Conservation (phyloP, 371 early-diverging fungal species). For the Mortierella sp. region DNA sequence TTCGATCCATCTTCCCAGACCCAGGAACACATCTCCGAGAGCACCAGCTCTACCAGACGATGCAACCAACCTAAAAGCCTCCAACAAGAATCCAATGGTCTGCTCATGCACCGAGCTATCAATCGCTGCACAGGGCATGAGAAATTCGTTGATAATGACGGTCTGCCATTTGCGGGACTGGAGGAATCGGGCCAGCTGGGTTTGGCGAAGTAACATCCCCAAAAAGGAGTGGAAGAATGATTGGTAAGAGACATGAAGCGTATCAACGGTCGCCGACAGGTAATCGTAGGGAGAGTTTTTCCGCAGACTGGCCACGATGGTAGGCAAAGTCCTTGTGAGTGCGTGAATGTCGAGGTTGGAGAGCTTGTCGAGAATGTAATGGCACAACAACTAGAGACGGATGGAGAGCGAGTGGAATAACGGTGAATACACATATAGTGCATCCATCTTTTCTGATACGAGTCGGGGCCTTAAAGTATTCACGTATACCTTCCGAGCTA, state of each 20-base stretch:
- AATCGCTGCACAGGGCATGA: constrained; percentile 59
- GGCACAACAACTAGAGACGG: constrained; percentile 51
- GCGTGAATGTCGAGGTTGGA: constrained; percentile 58
- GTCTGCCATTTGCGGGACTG: constrained; percentile 57
- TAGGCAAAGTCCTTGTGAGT: constrained; percentile 57
- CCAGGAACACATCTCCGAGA: constrained; percentile 33
- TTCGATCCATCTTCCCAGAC: constrained; percentile 43
- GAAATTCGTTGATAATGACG: constrained; percentile 59
- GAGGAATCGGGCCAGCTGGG: constrained; percentile 58
- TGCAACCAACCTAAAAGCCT: constrained; percentile 45
- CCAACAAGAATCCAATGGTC: constrained; percentile 56
- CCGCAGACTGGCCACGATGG: constrained; percentile 57
- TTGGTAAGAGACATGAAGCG: constrained; percentile 60
- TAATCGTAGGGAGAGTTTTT: constrained; percentile 47
- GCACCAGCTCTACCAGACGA: constrained; percentile 43
- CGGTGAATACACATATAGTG: no score
- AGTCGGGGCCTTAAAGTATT: not conserved
- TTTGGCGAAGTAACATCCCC: constrained; percentile 55
- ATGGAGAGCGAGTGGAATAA: not conserved
- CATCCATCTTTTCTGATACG: no score
- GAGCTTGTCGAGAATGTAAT: constrained; percentile 62
- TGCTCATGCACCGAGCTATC: constrained; percentile 58
- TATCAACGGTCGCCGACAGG: constrained; percentile 20
- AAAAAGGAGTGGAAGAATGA: constrained; percentile 64
- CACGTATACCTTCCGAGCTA: constrained; percentile 61